Conservation (phyloP, 257 asterid species). For the Gynochthodes officinalis region DNA sequence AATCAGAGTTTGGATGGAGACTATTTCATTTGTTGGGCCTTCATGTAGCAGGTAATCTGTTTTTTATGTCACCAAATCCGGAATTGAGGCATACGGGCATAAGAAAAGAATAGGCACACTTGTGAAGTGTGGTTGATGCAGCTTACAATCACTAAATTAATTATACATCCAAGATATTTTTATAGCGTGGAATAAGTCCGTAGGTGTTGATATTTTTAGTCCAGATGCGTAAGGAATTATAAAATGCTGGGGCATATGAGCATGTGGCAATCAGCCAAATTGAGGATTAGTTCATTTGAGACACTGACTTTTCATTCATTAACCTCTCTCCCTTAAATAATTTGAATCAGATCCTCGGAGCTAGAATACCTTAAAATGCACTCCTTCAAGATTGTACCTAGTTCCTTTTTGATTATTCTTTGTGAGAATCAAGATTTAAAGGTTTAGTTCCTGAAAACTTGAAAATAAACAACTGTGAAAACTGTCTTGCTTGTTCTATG, state of each 20-base stretch:
- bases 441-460: constrained; percentile 7
- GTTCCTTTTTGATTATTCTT: constrained; percentile 9
- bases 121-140: neutral
- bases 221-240: neutral
- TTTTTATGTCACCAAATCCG: neutral
- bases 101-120: neutral
- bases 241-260: neutral
- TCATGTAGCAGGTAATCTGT: neutral
- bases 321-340: neutral
- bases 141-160: neutral
- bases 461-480: neutral
- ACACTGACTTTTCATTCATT: neutral
- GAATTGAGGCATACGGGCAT: neutral
- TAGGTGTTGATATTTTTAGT: neutral
- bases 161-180: neutral
- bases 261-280: constrained; percentile 17
- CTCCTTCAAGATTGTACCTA: constrained; percentile 7
- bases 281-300: neutral
- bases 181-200: neutral
- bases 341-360: constrained; percentile 20
- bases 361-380: constrained; percentile 23
- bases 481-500: constrained; percentile 13
- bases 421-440: constrained; percentile 14
- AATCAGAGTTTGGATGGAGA: neutral
- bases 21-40: constrained; percentile 3